These are phyloP conservation scores for Pseudogymnoascus sp. DNA, from an alignment of 2,329 filamentous ascomycete species.

Conservation along the genomic window DNA sequence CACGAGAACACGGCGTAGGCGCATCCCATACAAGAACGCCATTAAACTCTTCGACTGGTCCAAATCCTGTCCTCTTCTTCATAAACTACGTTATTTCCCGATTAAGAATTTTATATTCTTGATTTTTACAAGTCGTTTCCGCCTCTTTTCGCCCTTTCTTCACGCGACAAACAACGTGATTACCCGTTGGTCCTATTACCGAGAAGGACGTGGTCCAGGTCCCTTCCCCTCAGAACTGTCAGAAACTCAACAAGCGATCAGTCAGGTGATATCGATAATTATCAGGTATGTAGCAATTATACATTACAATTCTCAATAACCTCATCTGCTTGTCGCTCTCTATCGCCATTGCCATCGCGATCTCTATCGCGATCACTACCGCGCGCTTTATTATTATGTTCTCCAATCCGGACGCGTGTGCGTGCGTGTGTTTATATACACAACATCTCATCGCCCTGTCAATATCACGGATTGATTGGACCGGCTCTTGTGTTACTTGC, in stretches of 20 bases:
- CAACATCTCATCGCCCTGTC: not conserved
- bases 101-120: conserved; percentile 8
- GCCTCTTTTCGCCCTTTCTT: not conserved
- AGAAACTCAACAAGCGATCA: conserved; percentile 6
- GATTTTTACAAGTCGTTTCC: not conserved
- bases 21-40: not conserved
- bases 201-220: conserved; percentile 1
- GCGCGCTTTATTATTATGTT: conserved; percentile 9
- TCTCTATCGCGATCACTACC: not conserved
- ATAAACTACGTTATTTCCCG: conserved; percentile 5
- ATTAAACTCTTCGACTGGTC: not conserved
- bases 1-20: not conserved
- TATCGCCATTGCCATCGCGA: not conserved
- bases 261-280: not conserved
- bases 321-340: not conserved
- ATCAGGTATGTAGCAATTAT: not conserved
- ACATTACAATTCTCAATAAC: not conserved
- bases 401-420: conserved; percentile 4
- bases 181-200: conserved; percentile 3
- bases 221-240: not conserved
- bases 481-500: not conserved
- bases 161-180: conserved; percentile 8
- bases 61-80: not conserved
- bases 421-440: conserved; percentile 3
- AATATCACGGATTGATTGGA: not conserved